A percentile compares a stretch with the other conserved stretches of the same genome.
Evolutionary conservation across 768 basidiomycete species (phyloP).

Genomic region (Butyriboletus loyo): DNA sequence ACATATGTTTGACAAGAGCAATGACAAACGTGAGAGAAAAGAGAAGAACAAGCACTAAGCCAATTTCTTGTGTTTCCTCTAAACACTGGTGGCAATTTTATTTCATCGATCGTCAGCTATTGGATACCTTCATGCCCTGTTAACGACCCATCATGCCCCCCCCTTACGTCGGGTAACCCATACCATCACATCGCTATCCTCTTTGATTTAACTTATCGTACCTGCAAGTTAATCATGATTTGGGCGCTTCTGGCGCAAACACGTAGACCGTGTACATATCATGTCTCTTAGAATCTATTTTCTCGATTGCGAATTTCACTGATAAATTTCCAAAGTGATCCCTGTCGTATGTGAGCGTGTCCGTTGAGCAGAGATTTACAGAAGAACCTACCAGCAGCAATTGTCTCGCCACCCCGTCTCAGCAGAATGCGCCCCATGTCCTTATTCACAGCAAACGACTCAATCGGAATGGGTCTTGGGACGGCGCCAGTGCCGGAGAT

Average conservation of each 20-base stretch:
- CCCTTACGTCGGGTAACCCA: constrained; percentile 13
- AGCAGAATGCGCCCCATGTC: constrained; percentile 94
- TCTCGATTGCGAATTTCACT: constrained; percentile 16
- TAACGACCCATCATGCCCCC: constrained; percentile 19
- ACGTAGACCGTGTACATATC: constrained; percentile 20
- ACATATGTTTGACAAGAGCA: constrained; percentile 50
- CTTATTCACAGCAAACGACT: constrained; percentile 84
- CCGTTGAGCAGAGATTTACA: not conserved
- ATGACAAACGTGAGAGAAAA: constrained; percentile 38
- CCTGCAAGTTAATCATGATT: constrained; percentile 10
- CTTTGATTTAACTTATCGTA: constrained; percentile 22
- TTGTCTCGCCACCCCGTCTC: constrained; percentile 87
- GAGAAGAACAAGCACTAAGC: constrained; percentile 26
- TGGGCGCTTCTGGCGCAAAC: not conserved
- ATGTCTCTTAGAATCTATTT: not conserved
- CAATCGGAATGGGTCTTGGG: constrained; percentile 72
- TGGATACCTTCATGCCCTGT: constrained; percentile 1
- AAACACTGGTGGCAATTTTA: not conserved
- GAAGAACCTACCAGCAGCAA: constrained; percentile 70
- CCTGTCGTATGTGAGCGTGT: constrained; percentile 30
- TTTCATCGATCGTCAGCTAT: not conserved
- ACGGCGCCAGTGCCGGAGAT: constrained; percentile 44
- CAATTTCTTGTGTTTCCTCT: not conserved
- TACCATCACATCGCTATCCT: constrained; percentile 5
- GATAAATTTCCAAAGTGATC: constrained; percentile 42